phyloP scores from a whole-genome alignment of 176 grass and related monocot species.

The Juncus inflexus region DNA sequence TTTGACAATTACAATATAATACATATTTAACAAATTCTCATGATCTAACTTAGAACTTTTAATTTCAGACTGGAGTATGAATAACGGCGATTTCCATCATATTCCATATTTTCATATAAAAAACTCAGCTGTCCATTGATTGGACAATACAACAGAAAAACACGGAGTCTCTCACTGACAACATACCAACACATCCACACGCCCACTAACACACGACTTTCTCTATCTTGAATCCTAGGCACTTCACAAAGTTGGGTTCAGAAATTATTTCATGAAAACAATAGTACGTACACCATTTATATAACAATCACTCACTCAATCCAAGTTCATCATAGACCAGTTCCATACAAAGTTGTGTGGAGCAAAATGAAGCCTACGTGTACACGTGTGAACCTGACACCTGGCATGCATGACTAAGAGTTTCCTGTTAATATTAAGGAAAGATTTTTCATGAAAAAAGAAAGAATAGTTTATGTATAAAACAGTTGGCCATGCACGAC shows the following conservation, averaged over 20 bases:
- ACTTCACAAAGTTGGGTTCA: conserved; percentile 9
- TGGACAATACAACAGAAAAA: conserved; percentile 24
- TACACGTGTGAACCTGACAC: conserved; percentile 26
- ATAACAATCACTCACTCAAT: not conserved
- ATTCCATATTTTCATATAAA: not conserved
- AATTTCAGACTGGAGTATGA: no score
- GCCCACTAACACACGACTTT: not conserved
- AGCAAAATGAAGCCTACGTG: not conserved
- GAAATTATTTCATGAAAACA: conserved; percentile 3
- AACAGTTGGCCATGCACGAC: not conserved
- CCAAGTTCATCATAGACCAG: conserved; percentile 11
- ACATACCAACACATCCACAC: not conserved
- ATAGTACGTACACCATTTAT: conserved; percentile 16
- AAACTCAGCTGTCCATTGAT: conserved; percentile 26
- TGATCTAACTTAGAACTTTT: no score
- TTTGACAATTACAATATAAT: no score
- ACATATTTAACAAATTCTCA: no score
- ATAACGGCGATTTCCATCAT: no score
- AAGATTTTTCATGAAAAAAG: conserved; percentile 4
- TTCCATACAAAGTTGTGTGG: conserved; percentile 1
- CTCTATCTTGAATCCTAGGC: conserved; percentile 19
- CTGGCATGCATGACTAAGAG: conserved; percentile 14
- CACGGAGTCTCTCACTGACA: conserved; percentile 27
- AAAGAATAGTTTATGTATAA: conserved; percentile 22
- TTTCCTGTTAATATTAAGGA: conserved; percentile 16